Evolutionary conservation across 2,329 filamentous ascomycete species (phyloP), one percentile per base, ranked within the genome.

Genomic region (Thielaviopsis ethacetica): DNA sequence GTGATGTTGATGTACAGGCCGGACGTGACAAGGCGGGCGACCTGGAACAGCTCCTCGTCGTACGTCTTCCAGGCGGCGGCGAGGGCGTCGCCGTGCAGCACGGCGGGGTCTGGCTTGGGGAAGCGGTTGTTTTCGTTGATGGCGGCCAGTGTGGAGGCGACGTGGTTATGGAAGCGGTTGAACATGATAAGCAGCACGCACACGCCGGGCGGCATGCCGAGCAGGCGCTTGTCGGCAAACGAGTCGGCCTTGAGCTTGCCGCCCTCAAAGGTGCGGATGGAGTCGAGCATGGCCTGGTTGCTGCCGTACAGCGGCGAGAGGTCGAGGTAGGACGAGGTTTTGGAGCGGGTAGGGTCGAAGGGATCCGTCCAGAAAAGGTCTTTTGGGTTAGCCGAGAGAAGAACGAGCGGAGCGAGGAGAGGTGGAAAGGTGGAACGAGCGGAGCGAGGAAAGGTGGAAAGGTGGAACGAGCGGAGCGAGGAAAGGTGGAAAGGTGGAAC

Each of bases 61-160:
- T 84, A 81, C 69, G 85, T 86, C 64, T 77, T 79, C 82, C 81
- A 85, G 0, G 76, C 77, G 0, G 71, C 71, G 0, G 69, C 71
- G 0, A 71, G 69, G 26, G 75, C 73, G 50, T 84, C 80, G 1
- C 74, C 75, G 0, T 72, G 65, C 0, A 81, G 71, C 0, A 71
- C 63, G 5, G 73, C 69, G 0, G 73, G 66, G 13, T 44, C 56
- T 0, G 88, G 88, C 61, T 82, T 83, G 0, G 77, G 80, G 70
- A 95, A 96, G 22, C 87, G 80, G 17, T 82, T 83, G 52, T 82
- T 81, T 65, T 96, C 91, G 65, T 96, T 95, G 70, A 96, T 91
- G n/a, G 78, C 73, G 0, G 86, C 86, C 19, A 96, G 74, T 62
- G 91, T 85, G 58, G 83, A 79, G 1, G 87, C 90, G 0, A 90